A percentile compares a stretch with the other conserved stretches of the same genome.
These are phyloP conservation scores for Penicillium desertorum DNA, from an alignment of 495 filamentous ascomycete species.

Conservation along the genomic window DNA sequence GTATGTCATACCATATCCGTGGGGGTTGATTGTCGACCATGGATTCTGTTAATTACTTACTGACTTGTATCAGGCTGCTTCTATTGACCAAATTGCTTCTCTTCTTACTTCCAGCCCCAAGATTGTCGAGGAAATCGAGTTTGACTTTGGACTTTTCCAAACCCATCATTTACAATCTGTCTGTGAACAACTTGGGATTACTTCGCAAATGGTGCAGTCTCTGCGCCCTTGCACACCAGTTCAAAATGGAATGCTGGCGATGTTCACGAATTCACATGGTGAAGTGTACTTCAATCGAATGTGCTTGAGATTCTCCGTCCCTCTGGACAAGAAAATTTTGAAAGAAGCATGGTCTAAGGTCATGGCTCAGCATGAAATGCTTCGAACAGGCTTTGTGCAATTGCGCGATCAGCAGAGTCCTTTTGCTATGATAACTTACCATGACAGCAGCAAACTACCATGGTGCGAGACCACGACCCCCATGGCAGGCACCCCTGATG, in stretches of 20 bases:
- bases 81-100: slow-evolving; percentile 27
- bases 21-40: neutral
- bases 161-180: slow-evolving; percentile 56
- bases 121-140: slow-evolving; percentile 15
- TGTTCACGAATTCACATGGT: slow-evolving; percentile 63
- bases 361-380: slow-evolving; percentile 62
- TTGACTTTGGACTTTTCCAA: slow-evolving; percentile 44
- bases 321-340: slow-evolving; percentile 53
- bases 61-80: slow-evolving; percentile 50
- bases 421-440: slow-evolving; percentile 68
- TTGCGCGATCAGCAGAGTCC: slow-evolving; percentile 46
- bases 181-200: slow-evolving; percentile 21
- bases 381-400: slow-evolving; percentile 69
- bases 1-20: slow-evolving; percentile 15
- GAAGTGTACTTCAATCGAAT: slow-evolving; percentile 83
- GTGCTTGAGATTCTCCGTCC: slow-evolving; percentile 51
- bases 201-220: slow-evolving; percentile 22
- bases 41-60: slow-evolving; percentile 52
- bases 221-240: slow-evolving; percentile 58
- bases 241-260: slow-evolving; percentile 79
- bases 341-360: slow-evolving; percentile 55
- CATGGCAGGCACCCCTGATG: slow-evolving; percentile 15
- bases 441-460: slow-evolving; percentile 34
- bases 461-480: slow-evolving; percentile 37
- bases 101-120: slow-evolving; percentile 22